Base-by-base conservation (phyloP, 1,139 yeast genomes). In the Oligophagozyma castellii region DNA sequence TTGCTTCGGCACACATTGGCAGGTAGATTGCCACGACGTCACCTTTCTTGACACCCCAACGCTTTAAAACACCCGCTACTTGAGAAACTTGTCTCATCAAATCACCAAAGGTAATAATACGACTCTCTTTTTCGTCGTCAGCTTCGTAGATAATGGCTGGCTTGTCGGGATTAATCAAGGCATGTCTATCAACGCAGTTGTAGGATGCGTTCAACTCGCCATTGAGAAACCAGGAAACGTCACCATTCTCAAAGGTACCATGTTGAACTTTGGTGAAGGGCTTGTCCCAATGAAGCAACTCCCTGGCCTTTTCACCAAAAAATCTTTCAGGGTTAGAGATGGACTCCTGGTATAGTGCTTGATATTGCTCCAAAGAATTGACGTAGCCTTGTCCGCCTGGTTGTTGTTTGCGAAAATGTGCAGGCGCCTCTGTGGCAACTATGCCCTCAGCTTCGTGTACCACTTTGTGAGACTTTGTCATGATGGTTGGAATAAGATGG, bases 1-100 rank as follows among this genome's bases (percentile, higher is more conserved):
- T 71, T 30, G 96, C 95, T 58, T 84, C 94, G 32, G 95, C 83
- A 38, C 83, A 84, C 96, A 89, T 89, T 52, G 98, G 98, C 61
- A 89, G 63, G 61, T 89, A 89, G 42, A 89, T 77, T 37, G 95
- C 96, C 36, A 89, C 96, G 24, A 93, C 81, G 55, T 89, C 98
- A 54, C 98, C 96, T 58, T 81, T 81, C 43, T 64, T 58, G 47
- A 89, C 75, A 38, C 96, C 96, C 83, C 93, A 81, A 31, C 74
- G 65, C 49, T 70, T 60, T 54, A 89, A 69, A 20, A 84, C 81
- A 48, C 86, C 93, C 14, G 96, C 95, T 29, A 81, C 81, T 51
- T 76, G 72, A 43, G 83, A 77, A 23, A 89, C 95, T 52, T 83
- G 86, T 46, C 78, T 70, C 52, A 86, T 68, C 42, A 89, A 70